Conservation (phyloP, 352 stramenopile genomes). For the Pythium volutum region DNA sequence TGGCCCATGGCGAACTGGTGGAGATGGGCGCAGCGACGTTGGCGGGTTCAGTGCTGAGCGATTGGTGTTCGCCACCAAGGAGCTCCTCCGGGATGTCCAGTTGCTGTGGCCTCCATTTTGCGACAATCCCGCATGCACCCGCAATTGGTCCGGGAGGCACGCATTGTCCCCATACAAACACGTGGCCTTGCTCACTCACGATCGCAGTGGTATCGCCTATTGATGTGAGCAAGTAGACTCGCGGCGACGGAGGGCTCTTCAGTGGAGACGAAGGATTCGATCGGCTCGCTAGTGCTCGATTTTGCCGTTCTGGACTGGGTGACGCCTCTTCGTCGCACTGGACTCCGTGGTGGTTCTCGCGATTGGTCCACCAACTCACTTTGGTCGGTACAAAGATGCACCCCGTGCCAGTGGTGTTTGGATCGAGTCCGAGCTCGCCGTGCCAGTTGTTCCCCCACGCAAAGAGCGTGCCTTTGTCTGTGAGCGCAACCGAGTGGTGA, state of each 20-base stretch:
- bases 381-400: conserved; percentile 21
- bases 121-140: conserved; percentile 17
- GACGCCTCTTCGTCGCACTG: background rate
- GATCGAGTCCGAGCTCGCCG: conserved; percentile 65
- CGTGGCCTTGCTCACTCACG: conserved; percentile 22
- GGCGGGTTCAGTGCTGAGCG: background rate
- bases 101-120: conserved; percentile 13
- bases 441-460: conserved; percentile 69
- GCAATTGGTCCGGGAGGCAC: background rate
- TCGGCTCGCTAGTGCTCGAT: background rate
- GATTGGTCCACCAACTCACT: conserved; percentile 17
- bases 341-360: background rate
- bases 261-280: background rate
- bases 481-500: conserved; percentile 64
- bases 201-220: conserved; percentile 29
- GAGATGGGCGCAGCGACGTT: background rate
- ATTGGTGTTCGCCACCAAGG: background rate
- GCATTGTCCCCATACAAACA: conserved; percentile 30
- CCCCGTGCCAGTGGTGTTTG: conserved; percentile 16
- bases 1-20: conserved; percentile 27
- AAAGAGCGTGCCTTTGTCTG: conserved; percentile 38
- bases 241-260: background rate
- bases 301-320: background rate
- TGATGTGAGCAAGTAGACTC: conserved; percentile 23
- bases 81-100: conserved; percentile 4